Evolutionary conservation across 345 rosid genomes (phyloP), one percentile per base, ranked within the genome.

Genomic region (Syzygium aqueum): DNA sequence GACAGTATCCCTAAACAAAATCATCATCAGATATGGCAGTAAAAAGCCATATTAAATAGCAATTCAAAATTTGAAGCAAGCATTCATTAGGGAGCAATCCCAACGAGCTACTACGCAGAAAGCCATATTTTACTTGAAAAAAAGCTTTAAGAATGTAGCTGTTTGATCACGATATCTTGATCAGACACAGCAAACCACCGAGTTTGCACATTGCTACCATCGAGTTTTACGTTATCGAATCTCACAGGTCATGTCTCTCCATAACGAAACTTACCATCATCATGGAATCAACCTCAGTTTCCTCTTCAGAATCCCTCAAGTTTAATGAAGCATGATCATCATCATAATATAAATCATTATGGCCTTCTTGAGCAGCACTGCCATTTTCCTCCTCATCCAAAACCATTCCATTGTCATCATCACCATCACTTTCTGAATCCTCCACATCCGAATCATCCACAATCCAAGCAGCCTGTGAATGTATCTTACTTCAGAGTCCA

Each of bases 381-480:
- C 89, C 88, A 86, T 85, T 91, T 84, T 93, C 95, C 82, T 89
- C 88, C 89, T 88, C 95, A 92, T 96, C 98, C 95, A 95, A 86
- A 51, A 92, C 94, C 99, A 97, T 97, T 88, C 96, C 93, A 88
- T 92, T 91, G 88, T 93, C 97, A 51, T 80, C 87, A 84, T 91
- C 94, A 63, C 90, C 91, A 51, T 90, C 90, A 30, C 85, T 88
- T 40, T 89, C 93, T 59, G 96, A 94, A 90, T 86, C 93, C 85
- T 94, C 98, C 73, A 86, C 97, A 87, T 95, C 98, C 61, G 92
- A 80, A 59, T 91, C 96, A 89, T 97, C 98, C 67, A 95, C 86
- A 89, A 97, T 97, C 99, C 99, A 97, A 88, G 99, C 97, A 92
- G 99, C 99, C 99, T 97, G 94, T 87, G 90, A 54, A 63, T 28